Base-by-base conservation (phyloP, 2,329 filamentous ascomycete species). In the Cladophialophora immunda region DNA sequence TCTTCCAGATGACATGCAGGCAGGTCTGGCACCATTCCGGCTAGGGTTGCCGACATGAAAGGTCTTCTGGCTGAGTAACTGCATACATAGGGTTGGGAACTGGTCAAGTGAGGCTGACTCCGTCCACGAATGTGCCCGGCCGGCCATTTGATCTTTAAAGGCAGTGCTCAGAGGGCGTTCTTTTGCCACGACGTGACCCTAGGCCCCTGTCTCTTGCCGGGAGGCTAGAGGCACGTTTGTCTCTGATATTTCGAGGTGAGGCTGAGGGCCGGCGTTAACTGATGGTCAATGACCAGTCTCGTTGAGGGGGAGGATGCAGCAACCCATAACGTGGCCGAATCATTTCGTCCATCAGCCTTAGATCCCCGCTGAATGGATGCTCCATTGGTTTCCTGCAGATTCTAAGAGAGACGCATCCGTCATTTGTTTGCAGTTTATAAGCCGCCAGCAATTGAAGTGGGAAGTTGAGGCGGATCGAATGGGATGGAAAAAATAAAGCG, bases 181-280 rank as follows among this genome's bases (percentile, higher is more conserved):
- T 47, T 47, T 47, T 22, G 41, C 19, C 41, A 47, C n/a, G 41
- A 47, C 41, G 8, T 25, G n/a, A n/a, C 41, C 41, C 2, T 11
- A n/a, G 11, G 6, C 15, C 41, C 19, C n/a, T 47, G 41, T 22
- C 41, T 11, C 19, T 2, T 47, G 7, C 41, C n/a, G n/a, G 9
- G 8, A 22, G 19, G 15, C n/a, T 7, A 22, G 22, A 22, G 41
- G 8, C 19, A 25, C 2, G 19, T 47, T 47, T 47, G 19, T 22
- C 41, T 47, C 41, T 47, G 41, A 47, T 47, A 25, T 25, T 7
- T 47, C 41, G n/a, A 47, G 15, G 41, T 47, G 41, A 47, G 41
- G 41, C 41, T 47, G 41, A 47, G 8, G 41, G 19, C 4, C 4
- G 8, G 41, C 41, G 41, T 47, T n/a, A 47, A 22, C n/a, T 47